These are phyloP conservation scores for Elaphomyces granulatus DNA, from an alignment of 495 filamentous ascomycete species.

Conservation along the genomic window DNA sequence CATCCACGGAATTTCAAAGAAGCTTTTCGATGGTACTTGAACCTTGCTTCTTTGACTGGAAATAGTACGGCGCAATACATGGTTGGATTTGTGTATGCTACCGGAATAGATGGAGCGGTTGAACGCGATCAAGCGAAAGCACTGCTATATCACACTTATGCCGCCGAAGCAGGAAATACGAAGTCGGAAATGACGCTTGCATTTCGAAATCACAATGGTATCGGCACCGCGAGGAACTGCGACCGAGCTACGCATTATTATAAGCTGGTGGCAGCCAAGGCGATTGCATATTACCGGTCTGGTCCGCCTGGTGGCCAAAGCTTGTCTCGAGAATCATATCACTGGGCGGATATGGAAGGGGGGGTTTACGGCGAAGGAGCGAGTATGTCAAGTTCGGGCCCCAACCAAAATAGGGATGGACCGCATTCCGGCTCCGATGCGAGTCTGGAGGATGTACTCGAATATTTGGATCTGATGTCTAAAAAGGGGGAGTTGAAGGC, in stretches of 20 bases:
- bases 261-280: constrained; percentile 87
- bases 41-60: constrained; percentile 60
- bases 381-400: constrained; percentile 79
- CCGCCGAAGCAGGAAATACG: constrained; percentile 69
- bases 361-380: constrained; percentile 94
- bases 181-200: constrained; percentile 89
- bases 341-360: constrained; percentile 71
- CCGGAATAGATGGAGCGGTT: constrained; percentile 71
- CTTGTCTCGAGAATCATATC: constrained; percentile 60
- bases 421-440: constrained; percentile 61
- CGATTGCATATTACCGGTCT: constrained; percentile 66
- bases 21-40: constrained; percentile 70
- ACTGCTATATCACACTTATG: constrained; percentile 87
- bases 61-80: constrained; percentile 90
- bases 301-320: constrained; percentile 81
- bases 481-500: constrained; percentile 88
- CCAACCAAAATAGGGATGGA: constrained; percentile 58
- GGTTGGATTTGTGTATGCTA: constrained; percentile 93
- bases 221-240: constrained; percentile 74
- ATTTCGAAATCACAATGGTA: constrained; percentile 72
- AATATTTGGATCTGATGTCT: constrained; percentile 88
- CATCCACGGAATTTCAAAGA: constrained; percentile 70
- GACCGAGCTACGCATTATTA: constrained; percentile 78
- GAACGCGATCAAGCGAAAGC: constrained; percentile 85
- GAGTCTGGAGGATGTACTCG: constrained; percentile 81